Conservation (phyloP, 148 eudicot species). For the Nepenthes mirabilis region DNA sequence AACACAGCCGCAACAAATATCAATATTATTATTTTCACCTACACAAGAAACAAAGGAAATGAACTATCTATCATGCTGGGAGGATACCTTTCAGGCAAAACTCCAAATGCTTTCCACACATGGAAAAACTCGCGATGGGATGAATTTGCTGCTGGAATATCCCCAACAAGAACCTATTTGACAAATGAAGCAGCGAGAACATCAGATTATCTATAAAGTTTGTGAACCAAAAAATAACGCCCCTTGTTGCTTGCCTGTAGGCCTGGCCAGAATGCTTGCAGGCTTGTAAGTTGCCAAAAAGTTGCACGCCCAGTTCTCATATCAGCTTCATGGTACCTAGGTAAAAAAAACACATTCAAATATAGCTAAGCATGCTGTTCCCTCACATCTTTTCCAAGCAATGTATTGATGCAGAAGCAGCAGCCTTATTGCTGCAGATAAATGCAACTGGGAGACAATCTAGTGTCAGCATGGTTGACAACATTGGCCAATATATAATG, state of each 20-base stretch:
- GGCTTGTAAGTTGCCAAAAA: constrained; percentile 94
- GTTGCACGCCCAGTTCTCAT: constrained; percentile 97
- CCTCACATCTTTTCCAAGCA: neutral
- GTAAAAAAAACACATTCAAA: constrained; percentile 6
- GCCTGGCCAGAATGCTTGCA: constrained; percentile 99
- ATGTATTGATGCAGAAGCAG: neutral
- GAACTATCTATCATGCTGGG: neutral
- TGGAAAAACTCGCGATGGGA: constrained; percentile 86
- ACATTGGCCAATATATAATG: too few species aligned
- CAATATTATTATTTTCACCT: too few species aligned
- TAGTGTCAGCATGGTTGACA: too few species aligned
- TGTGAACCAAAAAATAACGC: neutral
- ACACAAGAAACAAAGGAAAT: neutral
- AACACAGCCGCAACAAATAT: too few species aligned
- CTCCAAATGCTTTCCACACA: constrained; percentile 86
- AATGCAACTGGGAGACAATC: too few species aligned
- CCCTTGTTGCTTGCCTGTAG: constrained; percentile 45
- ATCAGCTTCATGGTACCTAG: constrained; percentile 98
- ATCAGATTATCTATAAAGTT: constrained; percentile 1
- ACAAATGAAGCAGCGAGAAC: constrained; percentile 8
- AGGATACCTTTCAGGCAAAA: constrained; percentile 79
- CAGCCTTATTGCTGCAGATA: neutral
- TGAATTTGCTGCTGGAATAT: constrained; percentile 79
- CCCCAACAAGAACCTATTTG: constrained; percentile 86
- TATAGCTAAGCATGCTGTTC: neutral